These are phyloP conservation scores for Bruguiera hainesii DNA, from an alignment of 441 rosid genomes.

Conservation along the genomic window DNA sequence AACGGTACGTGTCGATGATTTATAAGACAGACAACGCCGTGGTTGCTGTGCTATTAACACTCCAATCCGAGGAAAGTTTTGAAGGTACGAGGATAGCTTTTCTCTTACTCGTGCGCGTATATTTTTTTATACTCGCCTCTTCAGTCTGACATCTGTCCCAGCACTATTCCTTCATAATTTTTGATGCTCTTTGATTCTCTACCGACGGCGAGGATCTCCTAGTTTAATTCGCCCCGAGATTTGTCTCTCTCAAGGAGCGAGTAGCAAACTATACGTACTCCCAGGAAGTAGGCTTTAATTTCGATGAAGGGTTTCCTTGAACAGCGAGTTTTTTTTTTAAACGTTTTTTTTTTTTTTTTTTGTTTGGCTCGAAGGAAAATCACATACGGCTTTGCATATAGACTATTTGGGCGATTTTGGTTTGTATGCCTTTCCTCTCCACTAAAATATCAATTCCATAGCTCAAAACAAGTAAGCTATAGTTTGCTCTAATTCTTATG, in stretches of 20 bases:
- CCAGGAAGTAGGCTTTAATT: slow-evolving; percentile 1
- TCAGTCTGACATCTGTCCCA: slow-evolving; percentile 8
- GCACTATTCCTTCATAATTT: background rate
- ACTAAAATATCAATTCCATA: background rate
- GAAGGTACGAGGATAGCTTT: slow-evolving; percentile 25
- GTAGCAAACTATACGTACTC: background rate
- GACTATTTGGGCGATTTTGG: background rate
- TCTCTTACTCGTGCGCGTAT: slow-evolving; percentile 1
- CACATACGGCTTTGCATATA: slow-evolving; percentile 20
- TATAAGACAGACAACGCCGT: slow-evolving; percentile 15
- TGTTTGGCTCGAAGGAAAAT: slow-evolving; percentile 15
- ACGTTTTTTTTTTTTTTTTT: too few relatives aligned
- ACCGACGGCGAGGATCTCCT: background rate
- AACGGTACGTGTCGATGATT: slow-evolving; percentile 29
- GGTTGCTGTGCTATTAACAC: background rate
- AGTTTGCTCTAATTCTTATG: background rate
- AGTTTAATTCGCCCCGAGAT: slow-evolving; percentile 6
- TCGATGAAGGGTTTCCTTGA: background rate
- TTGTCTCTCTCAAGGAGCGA: slow-evolving; percentile 17
- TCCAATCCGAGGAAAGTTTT: slow-evolving; percentile 20
- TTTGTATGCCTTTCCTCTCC: background rate
- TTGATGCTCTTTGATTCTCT: slow-evolving; percentile 1
- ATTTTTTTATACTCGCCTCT: background rate
- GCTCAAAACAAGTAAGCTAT: slow-evolving; percentile 28
- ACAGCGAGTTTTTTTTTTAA: too few relatives aligned